Evolutionary conservation across 306 rosid genomes (phyloP).

Genomic region (Corylus avellana): DNA sequence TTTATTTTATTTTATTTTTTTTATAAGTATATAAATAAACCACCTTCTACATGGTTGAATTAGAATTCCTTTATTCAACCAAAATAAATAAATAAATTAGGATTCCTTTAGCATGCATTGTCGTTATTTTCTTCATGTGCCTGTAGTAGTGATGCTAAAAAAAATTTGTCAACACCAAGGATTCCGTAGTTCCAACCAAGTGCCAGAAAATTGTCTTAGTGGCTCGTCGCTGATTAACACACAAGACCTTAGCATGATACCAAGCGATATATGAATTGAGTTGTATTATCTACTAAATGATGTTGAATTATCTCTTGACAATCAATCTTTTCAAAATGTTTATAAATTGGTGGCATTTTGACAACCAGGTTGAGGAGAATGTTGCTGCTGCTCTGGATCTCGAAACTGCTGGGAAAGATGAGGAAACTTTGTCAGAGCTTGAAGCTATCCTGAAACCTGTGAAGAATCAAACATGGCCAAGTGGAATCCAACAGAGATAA

Average conservation of each 20-base stretch:
- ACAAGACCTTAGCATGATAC: neutral
- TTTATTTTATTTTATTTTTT: too few relatives aligned
- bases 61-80: neutral
- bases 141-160: neutral
- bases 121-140: neutral
- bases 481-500: constrained; percentile 80
- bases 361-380: constrained; percentile 76
- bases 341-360: constrained; percentile 17
- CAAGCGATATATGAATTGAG: neutral
- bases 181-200: neutral
- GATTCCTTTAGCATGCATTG: neutral
- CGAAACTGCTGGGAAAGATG: constrained; percentile 58
- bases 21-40: neutral
- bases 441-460: constrained; percentile 74
- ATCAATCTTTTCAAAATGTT: neutral
- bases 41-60: neutral
- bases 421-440: constrained; percentile 63
- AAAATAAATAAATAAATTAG: neutral
- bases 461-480: constrained; percentile 88
- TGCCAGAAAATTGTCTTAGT: neutral
- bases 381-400: constrained; percentile 85
- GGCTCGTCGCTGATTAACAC: neutral
- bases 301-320: neutral
- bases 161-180: neutral
- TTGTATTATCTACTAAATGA: neutral